These are phyloP conservation scores for Fusarium pseudonygamai DNA, from an alignment of 2,329 filamentous ascomycete species.

Conservation along the genomic window DNA sequence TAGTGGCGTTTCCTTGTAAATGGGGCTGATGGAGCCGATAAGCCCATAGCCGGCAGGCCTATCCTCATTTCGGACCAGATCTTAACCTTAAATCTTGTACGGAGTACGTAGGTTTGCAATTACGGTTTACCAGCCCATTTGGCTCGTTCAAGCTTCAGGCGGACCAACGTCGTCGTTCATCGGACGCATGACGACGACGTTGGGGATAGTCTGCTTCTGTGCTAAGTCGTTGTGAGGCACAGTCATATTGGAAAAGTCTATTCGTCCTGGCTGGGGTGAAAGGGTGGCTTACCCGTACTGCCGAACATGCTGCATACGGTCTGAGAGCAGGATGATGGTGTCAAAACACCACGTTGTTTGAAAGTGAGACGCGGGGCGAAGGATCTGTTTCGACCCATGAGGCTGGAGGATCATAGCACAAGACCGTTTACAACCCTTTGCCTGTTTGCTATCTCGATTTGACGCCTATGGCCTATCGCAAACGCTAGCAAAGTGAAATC, in stretches of 20 bases:
- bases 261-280: neutral
- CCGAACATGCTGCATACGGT: neutral
- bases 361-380: conserved; percentile 25
- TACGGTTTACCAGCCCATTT: conserved; percentile 8
- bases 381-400: conserved; percentile 6
- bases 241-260: conserved; percentile 1
- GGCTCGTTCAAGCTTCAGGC: neutral
- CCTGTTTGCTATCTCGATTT: neutral
- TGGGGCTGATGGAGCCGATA: neutral
- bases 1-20: neutral
- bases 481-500: conserved; percentile 13
- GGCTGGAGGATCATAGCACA: conserved; percentile 3
- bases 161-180: conserved; percentile 2
- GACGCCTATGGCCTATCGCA: neutral
- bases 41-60: conserved; percentile 1
- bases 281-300: conserved; percentile 6
- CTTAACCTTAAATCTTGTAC: conserved; percentile 20
- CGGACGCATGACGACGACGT: neutral
- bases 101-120: neutral
- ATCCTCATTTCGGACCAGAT: conserved; percentile 19
- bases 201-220: neutral
- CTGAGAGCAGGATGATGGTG: conserved; percentile 14
- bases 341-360: conserved; percentile 23
- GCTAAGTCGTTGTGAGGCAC: conserved; percentile 2
- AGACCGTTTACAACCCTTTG: neutral